These are phyloP conservation scores for Euryodendron excelsum DNA, from an alignment of 148 eudicot species.

Conservation along the genomic window DNA sequence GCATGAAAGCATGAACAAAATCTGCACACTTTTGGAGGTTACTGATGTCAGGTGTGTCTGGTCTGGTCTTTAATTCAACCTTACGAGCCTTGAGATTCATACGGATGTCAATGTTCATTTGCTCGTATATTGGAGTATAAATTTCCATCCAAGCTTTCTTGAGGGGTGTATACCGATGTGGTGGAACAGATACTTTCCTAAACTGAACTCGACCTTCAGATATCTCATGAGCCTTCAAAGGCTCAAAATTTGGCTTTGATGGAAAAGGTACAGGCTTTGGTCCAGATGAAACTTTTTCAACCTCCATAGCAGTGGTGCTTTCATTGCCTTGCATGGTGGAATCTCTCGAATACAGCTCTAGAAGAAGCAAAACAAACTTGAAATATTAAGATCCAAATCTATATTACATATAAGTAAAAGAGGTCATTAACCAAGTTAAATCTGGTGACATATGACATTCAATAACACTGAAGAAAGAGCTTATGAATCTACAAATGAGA, in stretches of 20 bases:
- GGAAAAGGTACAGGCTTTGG: constrained; percentile 25
- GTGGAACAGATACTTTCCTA: constrained; percentile 62
- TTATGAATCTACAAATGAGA: no score
- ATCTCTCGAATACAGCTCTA: neutral
- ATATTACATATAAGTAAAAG: neutral
- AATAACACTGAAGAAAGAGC: no score
- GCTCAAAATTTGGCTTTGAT: constrained; percentile 52
- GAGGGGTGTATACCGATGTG: constrained; percentile 68
- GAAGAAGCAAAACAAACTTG: neutral
- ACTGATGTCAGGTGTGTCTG: constrained; percentile 72
- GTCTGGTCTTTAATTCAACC: constrained; percentile 71
- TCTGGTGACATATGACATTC: no score
- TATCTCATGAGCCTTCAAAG: constrained; percentile 78
- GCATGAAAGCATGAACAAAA: constrained; percentile 83
- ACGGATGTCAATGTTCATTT: constrained; percentile 83
- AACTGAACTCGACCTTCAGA: constrained; percentile 68
- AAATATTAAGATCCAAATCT: neutral
- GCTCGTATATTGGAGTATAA: constrained; percentile 67
- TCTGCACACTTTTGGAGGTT: constrained; percentile 81
- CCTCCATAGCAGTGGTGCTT: constrained; percentile 45
- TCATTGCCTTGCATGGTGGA: constrained; percentile 8
- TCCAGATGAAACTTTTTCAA: constrained; percentile 32
- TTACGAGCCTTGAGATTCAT: constrained; percentile 77
- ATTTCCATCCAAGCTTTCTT: constrained; percentile 83
- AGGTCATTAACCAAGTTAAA: no score